Evolutionary conservation across 2,329 filamentous ascomycete genomes (phyloP).

Genomic region (Septoria linicola): DNA sequence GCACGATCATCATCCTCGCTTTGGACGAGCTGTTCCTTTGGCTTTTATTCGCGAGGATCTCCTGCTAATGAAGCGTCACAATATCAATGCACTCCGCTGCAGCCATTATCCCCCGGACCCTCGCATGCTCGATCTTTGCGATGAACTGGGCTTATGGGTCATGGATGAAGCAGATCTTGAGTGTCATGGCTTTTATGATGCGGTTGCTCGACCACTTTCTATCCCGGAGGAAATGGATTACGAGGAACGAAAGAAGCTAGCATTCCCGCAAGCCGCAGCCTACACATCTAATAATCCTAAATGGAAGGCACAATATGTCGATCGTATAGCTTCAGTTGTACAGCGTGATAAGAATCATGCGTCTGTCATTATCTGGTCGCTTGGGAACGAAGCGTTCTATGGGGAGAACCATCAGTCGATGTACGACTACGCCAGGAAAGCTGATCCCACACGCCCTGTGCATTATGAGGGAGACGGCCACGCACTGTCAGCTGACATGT

Average conservation of each 20-base stretch:
- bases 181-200: constrained; percentile 41
- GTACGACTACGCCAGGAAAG: constrained; percentile 59
- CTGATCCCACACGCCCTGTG: constrained; percentile 58
- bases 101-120: constrained; percentile 66
- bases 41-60: constrained; percentile 62
- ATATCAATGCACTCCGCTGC: constrained; percentile 67
- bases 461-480: constrained; percentile 66
- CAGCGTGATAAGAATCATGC: constrained; percentile 70
- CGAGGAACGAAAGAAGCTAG: constrained; percentile 59
- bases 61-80: constrained; percentile 65
- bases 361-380: constrained; percentile 67
- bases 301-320: constrained; percentile 64
- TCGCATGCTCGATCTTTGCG: constrained; percentile 57
- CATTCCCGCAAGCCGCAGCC: constrained; percentile 54
- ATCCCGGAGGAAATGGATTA: constrained; percentile 51
- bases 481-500: constrained; percentile 62
- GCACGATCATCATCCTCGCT: constrained; percentile 66
- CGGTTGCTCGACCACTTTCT: constrained; percentile 16
- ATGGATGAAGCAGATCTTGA: constrained; percentile 55
- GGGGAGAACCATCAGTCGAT: constrained; percentile 66
- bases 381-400: constrained; percentile 71
- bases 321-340: constrained; percentile 62
- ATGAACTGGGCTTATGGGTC: constrained; percentile 65
- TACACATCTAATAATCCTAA: constrained; percentile 60
- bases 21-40: constrained; percentile 61